These are phyloP conservation scores for Mortierella antarctica DNA, from an alignment of 192 early-diverging fungal species.

Conservation along the genomic window DNA sequence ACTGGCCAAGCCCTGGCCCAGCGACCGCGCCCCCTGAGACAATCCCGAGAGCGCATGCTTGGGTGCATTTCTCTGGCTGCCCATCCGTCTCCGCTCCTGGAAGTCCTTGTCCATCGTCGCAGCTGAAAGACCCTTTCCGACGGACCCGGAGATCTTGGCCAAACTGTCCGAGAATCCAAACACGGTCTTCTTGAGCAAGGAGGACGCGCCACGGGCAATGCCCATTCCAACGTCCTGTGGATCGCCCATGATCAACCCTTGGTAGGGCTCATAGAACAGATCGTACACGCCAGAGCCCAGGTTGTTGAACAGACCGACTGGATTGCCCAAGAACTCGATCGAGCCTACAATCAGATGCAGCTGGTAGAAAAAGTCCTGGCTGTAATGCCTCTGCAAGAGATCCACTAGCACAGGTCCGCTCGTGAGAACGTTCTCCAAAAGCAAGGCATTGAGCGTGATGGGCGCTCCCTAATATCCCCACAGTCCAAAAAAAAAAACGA, in stretches of 20 bases:
- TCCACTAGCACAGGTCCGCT: slow-evolving; percentile 79
- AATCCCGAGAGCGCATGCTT: slow-evolving; percentile 92
- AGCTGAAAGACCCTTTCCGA: slow-evolving; percentile 95
- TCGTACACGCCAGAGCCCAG: slow-evolving; percentile 94
- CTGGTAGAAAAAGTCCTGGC: slow-evolving; percentile 90
- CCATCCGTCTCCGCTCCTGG: slow-evolving; percentile 85
- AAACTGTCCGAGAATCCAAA: slow-evolving; percentile 96
- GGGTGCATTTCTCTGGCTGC: slow-evolving; percentile 86
- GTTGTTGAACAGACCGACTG: slow-evolving; percentile 96
- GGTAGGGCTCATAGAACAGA: slow-evolving; percentile 98
- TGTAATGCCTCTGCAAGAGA: slow-evolving; percentile 87
- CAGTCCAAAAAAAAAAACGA: neutral
- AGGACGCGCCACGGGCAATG: slow-evolving; percentile 83
- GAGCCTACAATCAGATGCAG: slow-evolving; percentile 91
- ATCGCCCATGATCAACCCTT: slow-evolving; percentile 95
- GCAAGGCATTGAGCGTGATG: slow-evolving; percentile 87
- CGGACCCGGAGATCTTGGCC: slow-evolving; percentile 94
- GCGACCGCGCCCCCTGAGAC: slow-evolving; percentile 84
- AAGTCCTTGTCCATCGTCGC: slow-evolving; percentile 94
- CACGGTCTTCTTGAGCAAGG: slow-evolving; percentile 92
- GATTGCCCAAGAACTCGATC: slow-evolving; percentile 97
- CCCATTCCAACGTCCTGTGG: slow-evolving; percentile 96
- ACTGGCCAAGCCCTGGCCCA: slow-evolving; percentile 85
- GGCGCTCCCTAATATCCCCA: slow-evolving; percentile 76
- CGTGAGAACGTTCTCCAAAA: slow-evolving; percentile 89